Conservation (phyloP, 805 yeast species). For the Clavispora santaluciae region DNA sequence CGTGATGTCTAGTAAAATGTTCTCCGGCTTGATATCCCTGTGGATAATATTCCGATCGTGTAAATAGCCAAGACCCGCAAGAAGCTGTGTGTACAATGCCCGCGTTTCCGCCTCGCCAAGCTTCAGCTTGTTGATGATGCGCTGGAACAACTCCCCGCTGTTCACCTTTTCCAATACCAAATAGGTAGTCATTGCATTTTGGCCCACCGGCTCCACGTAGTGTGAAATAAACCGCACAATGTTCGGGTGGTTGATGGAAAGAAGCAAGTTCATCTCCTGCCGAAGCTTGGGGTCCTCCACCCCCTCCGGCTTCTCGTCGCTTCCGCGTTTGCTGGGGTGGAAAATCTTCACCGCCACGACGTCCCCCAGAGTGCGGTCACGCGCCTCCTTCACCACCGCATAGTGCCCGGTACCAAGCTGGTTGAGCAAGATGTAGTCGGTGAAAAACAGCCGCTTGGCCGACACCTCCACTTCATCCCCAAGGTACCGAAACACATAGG, state of each 20-base stretch:
- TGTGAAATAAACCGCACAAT: slow-evolving; percentile 61
- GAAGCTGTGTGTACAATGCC: slow-evolving; percentile 48
- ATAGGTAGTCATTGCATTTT: slow-evolving; percentile 50
- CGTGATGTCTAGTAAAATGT: slow-evolving; percentile 45
- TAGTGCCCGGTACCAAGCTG: slow-evolving; percentile 75
- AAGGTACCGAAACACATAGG: slow-evolving; percentile 45
- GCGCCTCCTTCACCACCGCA: slow-evolving; percentile 74
- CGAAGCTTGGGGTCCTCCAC: slow-evolving; percentile 38
- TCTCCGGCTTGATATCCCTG: slow-evolving; percentile 44
- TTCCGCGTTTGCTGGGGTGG: slow-evolving; percentile 43
- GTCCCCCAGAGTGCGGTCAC: slow-evolving; percentile 51
- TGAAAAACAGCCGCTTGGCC: slow-evolving; percentile 43
- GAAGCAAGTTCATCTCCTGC: slow-evolving; percentile 63
- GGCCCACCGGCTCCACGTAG: slow-evolving; percentile 49
- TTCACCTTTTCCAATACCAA: slow-evolving; percentile 69
- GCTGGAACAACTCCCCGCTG: slow-evolving; percentile 71
- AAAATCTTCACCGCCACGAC: slow-evolving; percentile 72
- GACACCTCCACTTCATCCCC: slow-evolving; percentile 20
- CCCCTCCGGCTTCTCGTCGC: slow-evolving; percentile 12
- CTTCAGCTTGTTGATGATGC: slow-evolving; percentile 61
- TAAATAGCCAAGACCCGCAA: slow-evolving; percentile 34
- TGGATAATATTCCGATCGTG: slow-evolving; percentile 40
- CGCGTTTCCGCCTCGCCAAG: slow-evolving; percentile 59
- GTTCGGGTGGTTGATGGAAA: slow-evolving; percentile 64
- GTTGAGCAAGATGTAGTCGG: slow-evolving; percentile 51